A percentile compares a stretch with the other conserved stretches of the same genome.
Conservation (phyloP, 2,329 filamentous ascomycete species). For the Xylaria sp. region DNA sequence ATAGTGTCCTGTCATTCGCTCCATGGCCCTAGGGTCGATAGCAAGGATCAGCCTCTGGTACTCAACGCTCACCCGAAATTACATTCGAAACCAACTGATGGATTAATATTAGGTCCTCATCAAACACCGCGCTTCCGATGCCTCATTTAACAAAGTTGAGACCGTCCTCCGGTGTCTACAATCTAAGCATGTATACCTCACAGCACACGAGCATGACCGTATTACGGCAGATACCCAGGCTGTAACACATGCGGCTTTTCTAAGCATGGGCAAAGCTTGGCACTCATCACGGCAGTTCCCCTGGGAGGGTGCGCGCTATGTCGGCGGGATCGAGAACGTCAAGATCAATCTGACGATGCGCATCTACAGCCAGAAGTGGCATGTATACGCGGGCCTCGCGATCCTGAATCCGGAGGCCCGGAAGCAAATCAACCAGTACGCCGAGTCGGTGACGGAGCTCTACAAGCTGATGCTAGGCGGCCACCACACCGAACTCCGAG, state of each 20-base stretch:
- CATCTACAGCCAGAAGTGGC: conserved; percentile 99
- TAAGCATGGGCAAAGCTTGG: conserved; percentile 98
- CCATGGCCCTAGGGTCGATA: conserved; percentile 90
- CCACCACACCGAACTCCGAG: conserved; percentile 76
- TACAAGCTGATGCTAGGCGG: conserved; percentile 98
- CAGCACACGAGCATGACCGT: conserved; percentile 88
- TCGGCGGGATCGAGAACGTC: conserved; percentile 97
- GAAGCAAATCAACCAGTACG: conserved; percentile 94
- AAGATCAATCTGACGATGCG: conserved; percentile 98
- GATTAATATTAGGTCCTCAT: conserved; percentile 72
- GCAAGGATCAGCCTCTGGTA: conserved; percentile 89
- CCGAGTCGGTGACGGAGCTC: conserved; percentile 87
- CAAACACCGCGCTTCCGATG: conserved; percentile 85
- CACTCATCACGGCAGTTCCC: conserved; percentile 94
- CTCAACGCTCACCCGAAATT: conserved; percentile 7
- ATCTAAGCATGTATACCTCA: conserved; percentile 88
- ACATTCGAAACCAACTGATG: conserved; percentile 1
- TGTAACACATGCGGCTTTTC: conserved; percentile 95
- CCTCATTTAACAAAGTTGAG: conserved; percentile 81
- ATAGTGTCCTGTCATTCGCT: conserved; percentile 97
- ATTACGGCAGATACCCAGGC: conserved; percentile 99
- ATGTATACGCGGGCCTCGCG: conserved; percentile 96
- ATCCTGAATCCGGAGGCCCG: conserved; percentile 95
- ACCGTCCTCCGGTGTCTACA: conserved; percentile 82
- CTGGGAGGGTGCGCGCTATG: conserved; percentile 95